Conservation (phyloP, 2,329 filamentous ascomycete species). For the Botrytis sinoallii region DNA sequence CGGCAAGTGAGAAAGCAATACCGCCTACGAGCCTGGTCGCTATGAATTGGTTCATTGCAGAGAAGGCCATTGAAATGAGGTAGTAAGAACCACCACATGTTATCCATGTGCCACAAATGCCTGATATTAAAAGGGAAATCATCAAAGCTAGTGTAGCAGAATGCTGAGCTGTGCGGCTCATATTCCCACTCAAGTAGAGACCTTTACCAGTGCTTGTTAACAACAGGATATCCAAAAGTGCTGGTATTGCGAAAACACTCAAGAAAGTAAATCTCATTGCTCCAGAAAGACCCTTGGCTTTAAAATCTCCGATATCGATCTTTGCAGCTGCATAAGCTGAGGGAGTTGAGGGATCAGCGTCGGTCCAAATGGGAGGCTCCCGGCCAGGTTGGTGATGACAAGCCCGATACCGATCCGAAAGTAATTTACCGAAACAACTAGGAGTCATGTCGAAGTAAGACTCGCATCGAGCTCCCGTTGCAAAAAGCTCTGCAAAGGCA, state of each 20-base stretch:
- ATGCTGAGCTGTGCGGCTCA: slow-evolving; percentile 49
- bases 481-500: slow-evolving; percentile 61
- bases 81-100: slow-evolving; percentile 63
- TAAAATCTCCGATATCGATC: slow-evolving; percentile 47
- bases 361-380: slow-evolving; percentile 28
- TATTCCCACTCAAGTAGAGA: slow-evolving; percentile 57
- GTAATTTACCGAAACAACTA: slow-evolving; percentile 44
- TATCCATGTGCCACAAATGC: slow-evolving; percentile 61
- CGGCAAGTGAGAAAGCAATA: slow-evolving; percentile 41
- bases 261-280: slow-evolving; percentile 53
- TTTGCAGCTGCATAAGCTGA: slow-evolving; percentile 50
- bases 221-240: slow-evolving; percentile 57
- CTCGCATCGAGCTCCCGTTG: slow-evolving; percentile 60
- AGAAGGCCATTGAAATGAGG: slow-evolving; percentile 52
- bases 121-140: slow-evolving; percentile 56
- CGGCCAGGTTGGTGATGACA: slow-evolving; percentile 38
- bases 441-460: slow-evolving; percentile 57
- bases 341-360: slow-evolving; percentile 15
- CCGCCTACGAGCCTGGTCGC: slow-evolving; percentile 47
- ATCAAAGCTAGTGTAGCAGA: slow-evolving; percentile 55
- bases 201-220: slow-evolving; percentile 58
- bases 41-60: slow-evolving; percentile 43
- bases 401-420: slow-evolving; percentile 45
- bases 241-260: slow-evolving; percentile 60
- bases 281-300: slow-evolving; percentile 40